These are phyloP conservation scores for Alternaria sp. DNA, from an alignment of 2,329 filamentous ascomycete genomes.

Conservation along the genomic window DNA sequence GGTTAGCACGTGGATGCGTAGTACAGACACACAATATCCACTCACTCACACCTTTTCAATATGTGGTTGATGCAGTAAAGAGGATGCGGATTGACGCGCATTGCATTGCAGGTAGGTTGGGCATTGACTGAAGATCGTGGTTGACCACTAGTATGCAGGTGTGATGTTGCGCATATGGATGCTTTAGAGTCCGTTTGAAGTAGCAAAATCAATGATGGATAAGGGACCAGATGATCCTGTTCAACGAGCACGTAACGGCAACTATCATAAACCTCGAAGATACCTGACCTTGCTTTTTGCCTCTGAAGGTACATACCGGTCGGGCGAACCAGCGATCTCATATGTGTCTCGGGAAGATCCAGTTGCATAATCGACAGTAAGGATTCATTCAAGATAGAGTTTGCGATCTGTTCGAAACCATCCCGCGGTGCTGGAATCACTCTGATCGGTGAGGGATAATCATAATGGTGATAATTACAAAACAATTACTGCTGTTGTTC, in stretches of 20 bases:
- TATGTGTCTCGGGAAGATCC: background rate
- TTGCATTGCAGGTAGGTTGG: background rate
- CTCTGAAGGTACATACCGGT: background rate
- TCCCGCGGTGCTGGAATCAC: background rate
- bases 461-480: background rate
- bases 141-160: background rate
- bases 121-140: background rate
- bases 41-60: background rate
- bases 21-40: constrained; percentile 1
- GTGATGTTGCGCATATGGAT: background rate
- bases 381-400: background rate
- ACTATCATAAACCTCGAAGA: background rate
- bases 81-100: constrained; percentile 2
- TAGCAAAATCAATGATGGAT: background rate
- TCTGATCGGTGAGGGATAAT: background rate
- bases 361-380: constrained; percentile 2
- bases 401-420: background rate
- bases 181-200: background rate
- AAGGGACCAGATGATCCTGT: background rate
- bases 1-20: background rate
- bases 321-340: background rate
- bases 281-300: background rate
- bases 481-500: background rate
- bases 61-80: background rate
- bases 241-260: background rate